Percentiles rank a stretch among this genome's conserved stretches.
phyloP scores from a whole-genome alignment of 345 rosid genomes.

The Lepidium aucheri region DNA sequence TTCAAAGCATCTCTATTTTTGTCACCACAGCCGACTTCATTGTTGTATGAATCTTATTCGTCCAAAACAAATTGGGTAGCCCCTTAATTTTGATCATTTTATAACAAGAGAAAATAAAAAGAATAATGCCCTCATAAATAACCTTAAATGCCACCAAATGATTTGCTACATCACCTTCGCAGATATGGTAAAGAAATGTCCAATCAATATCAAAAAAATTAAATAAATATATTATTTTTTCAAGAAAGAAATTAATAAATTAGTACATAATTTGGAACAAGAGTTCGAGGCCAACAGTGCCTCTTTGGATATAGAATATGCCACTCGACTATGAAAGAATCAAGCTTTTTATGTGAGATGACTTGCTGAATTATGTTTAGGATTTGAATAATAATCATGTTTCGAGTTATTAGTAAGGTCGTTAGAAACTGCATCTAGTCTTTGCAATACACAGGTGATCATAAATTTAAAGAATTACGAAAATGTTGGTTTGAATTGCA shows the following conservation, averaged over 20 bases:
- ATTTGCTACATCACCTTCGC: slow-evolving; percentile 5
- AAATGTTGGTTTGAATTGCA: too few relatives aligned
- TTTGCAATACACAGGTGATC: too few relatives aligned
- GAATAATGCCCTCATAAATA: not conserved
- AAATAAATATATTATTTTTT: not conserved
- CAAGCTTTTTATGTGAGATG: not conserved
- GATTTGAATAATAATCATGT: not conserved
- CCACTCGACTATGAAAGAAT: not conserved
- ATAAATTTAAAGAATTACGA: too few relatives aligned
- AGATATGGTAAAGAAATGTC: not conserved
- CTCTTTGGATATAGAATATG: not conserved
- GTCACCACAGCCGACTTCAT: slow-evolving; percentile 5
- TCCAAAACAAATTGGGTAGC: not conserved
- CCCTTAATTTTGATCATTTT: not conserved
- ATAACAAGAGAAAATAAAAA: not conserved
- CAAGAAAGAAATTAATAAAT: not conserved
- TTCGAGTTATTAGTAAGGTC: too few relatives aligned
- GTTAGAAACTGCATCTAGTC: not conserved
- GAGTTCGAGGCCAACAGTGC: not conserved
- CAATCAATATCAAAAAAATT: not conserved
- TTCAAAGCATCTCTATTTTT: too few relatives aligned
- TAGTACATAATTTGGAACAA: not conserved
- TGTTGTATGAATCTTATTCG: not conserved
- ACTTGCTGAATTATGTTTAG: not conserved
- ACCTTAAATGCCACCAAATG: slow-evolving; percentile 14